Evolutionary conservation across 305 asterid species (phyloP).

Genomic region (Fraxinus platypoda): DNA sequence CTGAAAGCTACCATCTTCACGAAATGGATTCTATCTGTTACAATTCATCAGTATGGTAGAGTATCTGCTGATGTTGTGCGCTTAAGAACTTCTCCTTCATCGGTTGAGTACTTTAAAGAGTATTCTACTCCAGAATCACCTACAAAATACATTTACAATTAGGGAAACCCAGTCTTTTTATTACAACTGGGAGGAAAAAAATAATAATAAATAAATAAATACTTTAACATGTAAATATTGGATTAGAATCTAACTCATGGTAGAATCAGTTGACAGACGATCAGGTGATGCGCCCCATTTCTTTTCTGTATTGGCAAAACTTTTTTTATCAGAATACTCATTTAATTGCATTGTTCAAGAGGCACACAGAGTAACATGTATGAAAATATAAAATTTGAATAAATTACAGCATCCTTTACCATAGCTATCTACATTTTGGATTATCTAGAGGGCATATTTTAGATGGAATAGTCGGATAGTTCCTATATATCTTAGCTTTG

Average conservation of each 20-base stretch:
- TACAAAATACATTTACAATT: constrained; percentile 14
- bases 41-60: not conserved
- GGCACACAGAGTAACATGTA: not conserved
- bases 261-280: constrained; percentile 37
- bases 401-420: not conserved
- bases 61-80: constrained; percentile 34
- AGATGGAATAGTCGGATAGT: not conserved
- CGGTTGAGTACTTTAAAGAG: constrained; percentile 27
- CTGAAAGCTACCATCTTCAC: not conserved
- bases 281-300: constrained; percentile 33
- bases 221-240: not conserved
- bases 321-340: not conserved
- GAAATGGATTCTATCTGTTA: not conserved
- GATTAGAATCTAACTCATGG: constrained; percentile 34
- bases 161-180: not conserved
- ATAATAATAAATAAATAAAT: no score
- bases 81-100: constrained; percentile 34
- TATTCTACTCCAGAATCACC: constrained; percentile 51
- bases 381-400: not conserved
- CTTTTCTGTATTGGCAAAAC: constrained; percentile 28
- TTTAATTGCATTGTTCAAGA: not conserved
- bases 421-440: not conserved
- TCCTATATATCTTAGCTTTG: not conserved
- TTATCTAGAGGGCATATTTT: not conserved
- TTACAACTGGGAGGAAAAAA: not conserved